phyloP scores from a whole-genome alignment of 306 rosid genomes.

The Crotalaria pallida region DNA sequence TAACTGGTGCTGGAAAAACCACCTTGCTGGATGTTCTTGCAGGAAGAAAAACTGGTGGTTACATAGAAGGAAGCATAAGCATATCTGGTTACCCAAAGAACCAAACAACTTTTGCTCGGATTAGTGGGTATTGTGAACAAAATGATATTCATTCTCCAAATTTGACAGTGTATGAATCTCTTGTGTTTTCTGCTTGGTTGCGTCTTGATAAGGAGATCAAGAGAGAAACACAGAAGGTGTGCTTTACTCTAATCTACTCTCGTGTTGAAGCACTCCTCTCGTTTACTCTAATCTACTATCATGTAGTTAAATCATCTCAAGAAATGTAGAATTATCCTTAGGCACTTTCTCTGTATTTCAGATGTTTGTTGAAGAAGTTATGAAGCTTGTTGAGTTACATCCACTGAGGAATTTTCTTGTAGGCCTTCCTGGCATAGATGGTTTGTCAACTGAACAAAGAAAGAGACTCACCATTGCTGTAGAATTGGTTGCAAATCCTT shows the following conservation, averaged over 20 bases:
- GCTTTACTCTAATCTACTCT: constrained; percentile 11
- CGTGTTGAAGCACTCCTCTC: not conserved
- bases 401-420: constrained; percentile 41
- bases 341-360: constrained; percentile 1
- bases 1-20: constrained; percentile 61
- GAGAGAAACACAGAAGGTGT: constrained; percentile 34
- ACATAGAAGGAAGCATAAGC: constrained; percentile 44
- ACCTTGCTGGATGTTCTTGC: constrained; percentile 58
- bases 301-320: not conserved
- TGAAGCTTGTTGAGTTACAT: constrained; percentile 45
- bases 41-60: constrained; percentile 54
- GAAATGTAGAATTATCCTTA: not conserved
- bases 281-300: constrained; percentile 1
- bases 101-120: constrained; percentile 48
- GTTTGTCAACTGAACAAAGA: constrained; percentile 50
- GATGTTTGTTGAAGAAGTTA: constrained; percentile 51
- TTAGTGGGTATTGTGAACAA: constrained; percentile 52
- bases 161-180: constrained; percentile 44
- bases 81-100: constrained; percentile 52
- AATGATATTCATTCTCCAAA: constrained; percentile 49
- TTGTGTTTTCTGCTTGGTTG: constrained; percentile 46
- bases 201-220: constrained; percentile 42
- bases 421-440: constrained; percentile 51
- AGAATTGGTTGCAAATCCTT: constrained; percentile 55
- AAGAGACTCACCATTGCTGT: constrained; percentile 55